A percentile compares a stretch with the other conserved stretches of the same genome.
Evolutionary conservation across 225 moss, liverwort and hornwort species (phyloP).

Genomic region (Polytrichum formosum): DNA sequence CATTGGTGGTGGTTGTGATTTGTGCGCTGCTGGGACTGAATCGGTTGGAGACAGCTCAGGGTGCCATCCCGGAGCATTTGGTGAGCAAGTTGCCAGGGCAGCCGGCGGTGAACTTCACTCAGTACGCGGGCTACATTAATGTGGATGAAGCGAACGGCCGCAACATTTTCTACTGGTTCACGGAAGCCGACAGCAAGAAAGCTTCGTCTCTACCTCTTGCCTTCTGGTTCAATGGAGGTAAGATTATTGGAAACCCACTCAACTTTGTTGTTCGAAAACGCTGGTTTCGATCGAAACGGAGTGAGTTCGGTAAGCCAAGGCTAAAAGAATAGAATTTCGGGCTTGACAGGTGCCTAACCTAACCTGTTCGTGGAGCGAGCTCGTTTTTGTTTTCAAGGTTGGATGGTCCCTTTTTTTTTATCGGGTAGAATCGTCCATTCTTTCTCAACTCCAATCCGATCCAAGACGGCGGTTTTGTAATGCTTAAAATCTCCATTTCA

Average conservation of each 20-base stretch:
- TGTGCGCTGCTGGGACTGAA: background rate
- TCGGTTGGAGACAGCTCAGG: conserved; percentile 1
- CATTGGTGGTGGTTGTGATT: no score
- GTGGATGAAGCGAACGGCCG: conserved; percentile 24
- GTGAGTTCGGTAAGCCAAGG: background rate
- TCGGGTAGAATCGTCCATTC: no score
- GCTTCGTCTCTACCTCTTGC: conserved; percentile 25
- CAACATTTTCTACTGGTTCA: conserved; percentile 56
- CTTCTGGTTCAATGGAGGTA: conserved; percentile 60
- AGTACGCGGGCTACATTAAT: conserved; percentile 44
- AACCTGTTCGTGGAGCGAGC: background rate
- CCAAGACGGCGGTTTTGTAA: no score
- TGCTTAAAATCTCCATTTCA: no score
- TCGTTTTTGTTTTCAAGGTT: no score
- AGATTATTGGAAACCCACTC: background rate
- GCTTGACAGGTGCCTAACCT: background rate
- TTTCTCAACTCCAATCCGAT: no score
- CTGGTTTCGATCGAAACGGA: background rate
- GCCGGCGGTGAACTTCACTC: conserved; percentile 37
- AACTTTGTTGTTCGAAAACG: background rate
- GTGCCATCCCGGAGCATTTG: conserved; percentile 40
- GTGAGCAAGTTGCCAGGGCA: conserved; percentile 40
- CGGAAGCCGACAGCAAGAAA: conserved; percentile 41
- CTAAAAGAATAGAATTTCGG: no score
- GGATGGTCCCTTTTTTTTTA: no score